Base-by-base conservation (phyloP, 768 basidiomycete species). In the Auriculariales sp. region DNA sequence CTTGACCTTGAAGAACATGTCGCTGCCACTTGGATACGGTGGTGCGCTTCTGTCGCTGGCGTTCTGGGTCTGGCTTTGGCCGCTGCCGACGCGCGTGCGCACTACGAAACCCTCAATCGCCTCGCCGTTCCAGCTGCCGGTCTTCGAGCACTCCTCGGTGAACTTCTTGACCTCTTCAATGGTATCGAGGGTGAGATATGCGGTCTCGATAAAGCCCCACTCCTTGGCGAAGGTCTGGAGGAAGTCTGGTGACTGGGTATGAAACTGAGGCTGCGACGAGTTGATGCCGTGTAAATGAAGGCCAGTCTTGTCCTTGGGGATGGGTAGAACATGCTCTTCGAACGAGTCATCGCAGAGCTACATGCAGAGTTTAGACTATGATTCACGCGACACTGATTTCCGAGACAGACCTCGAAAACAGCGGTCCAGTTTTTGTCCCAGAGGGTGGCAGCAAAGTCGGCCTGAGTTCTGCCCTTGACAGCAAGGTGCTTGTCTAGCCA, bases 1-100 rank as follows among this genome's bases (percentile, higher is more conserved):
- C 62, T 99, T 99, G 68, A 98, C 74, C 62, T 99, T 99, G 80
- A 95, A 98, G 74, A 99, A 97, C 72, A 97, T 94, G 0, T 89
- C 83, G 2, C 84, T 78, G 28, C 83, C 88, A 1, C 80, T 64
- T 0, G 71, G 62, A 59, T 97, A 95, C 0, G 91, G 92, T 25
- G 67, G 67, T 19, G 54, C 52, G 35, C 33, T 19, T 10, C 30
- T 52, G n/a, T 55, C 58, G 19, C 61, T 57, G 49, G 53, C 58
- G 42, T 57, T 58, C 27, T 57, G 62, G 47, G 62, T 64, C 25
- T 70, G 73, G 3, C 68, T 71, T 47, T 64, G 64, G 17, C 68
- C 54, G 17, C 25, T 19, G 25, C 31, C 55, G 55, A 90, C 77
- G 53, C 70, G 72, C 2, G 83, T 83, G 52, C 93, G 80, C 9